These are phyloP conservation scores for Teratosphaeriaceae sp. DNA, from an alignment of 2,329 filamentous ascomycete genomes.

Conservation along the genomic window DNA sequence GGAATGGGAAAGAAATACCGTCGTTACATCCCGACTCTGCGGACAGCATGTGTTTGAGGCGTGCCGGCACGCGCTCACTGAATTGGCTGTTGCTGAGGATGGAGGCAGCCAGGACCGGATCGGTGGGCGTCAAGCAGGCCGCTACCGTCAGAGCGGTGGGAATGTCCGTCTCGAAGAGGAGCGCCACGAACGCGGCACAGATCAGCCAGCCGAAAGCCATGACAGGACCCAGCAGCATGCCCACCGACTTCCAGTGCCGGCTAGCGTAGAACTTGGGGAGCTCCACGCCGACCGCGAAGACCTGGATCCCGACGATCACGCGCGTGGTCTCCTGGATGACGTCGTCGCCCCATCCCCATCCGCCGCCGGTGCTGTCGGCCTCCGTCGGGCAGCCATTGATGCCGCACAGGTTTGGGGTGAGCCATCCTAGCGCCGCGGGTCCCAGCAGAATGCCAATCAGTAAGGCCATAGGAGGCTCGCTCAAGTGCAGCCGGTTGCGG, in stretches of 20 bases:
- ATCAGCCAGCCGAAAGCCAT: slow-evolving; percentile 46
- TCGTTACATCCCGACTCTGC: slow-evolving; percentile 53
- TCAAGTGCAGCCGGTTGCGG: slow-evolving; percentile 42
- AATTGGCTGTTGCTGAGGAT: slow-evolving; percentile 50
- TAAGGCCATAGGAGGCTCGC: slow-evolving; percentile 43
- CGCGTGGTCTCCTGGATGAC: slow-evolving; percentile 21
- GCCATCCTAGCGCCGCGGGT: slow-evolving; percentile 33
- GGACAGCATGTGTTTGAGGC: slow-evolving; percentile 45
- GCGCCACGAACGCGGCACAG: slow-evolving; percentile 40
- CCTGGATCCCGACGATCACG: slow-evolving; percentile 41
- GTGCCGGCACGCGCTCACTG: slow-evolving; percentile 44
- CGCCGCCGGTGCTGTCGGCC: slow-evolving; percentile 13
- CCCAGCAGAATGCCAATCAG: slow-evolving; percentile 41
- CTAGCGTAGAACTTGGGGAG: slow-evolving; percentile 41
- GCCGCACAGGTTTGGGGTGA: slow-evolving; percentile 36
- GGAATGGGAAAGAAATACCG: slow-evolving; percentile 49
- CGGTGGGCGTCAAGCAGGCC: slow-evolving; percentile 51
- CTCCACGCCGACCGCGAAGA: slow-evolving; percentile 30
- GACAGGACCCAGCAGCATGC: slow-evolving; percentile 45
- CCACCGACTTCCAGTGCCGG: slow-evolving; percentile 46
- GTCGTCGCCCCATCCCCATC: slow-evolving; percentile 34
- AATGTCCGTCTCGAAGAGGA: slow-evolving; percentile 41
- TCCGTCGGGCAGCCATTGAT: slow-evolving; percentile 16
- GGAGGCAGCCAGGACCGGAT: slow-evolving; percentile 49
- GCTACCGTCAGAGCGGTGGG: slow-evolving; percentile 45